Conservation (phyloP, 1,284 basidiomycete genomes). For the Ustilago bromivora region DNA sequence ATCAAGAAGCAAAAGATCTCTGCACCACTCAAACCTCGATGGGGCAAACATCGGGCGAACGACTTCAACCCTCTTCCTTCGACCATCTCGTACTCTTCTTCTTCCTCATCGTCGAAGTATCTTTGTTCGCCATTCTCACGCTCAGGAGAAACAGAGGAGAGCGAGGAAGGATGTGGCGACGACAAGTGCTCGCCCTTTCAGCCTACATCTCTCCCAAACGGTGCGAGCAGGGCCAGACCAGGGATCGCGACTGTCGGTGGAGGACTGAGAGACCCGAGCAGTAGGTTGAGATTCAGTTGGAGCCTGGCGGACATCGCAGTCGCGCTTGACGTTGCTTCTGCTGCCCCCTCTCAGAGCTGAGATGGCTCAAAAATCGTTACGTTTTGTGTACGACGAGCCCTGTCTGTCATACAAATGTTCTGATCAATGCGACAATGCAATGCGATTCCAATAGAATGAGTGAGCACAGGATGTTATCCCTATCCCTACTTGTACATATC, state of each 20-base stretch:
- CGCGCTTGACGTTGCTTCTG: constrained; percentile 10
- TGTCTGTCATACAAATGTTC: no score
- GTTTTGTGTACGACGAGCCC: no score
- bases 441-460: constrained; percentile 1
- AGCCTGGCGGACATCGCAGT: constrained; percentile 18
- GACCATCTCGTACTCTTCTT: constrained; percentile 20
- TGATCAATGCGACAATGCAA: not conserved
- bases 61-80: constrained; percentile 56
- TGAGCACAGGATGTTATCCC: not conserved
- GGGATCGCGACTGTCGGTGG: constrained; percentile 10
- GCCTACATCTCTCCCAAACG: not conserved
- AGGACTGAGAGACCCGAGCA: constrained; percentile 32
- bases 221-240: not conserved
- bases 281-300: constrained; percentile 33
- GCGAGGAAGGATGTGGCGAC: constrained; percentile 9
- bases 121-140: constrained; percentile 31
- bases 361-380: no score
- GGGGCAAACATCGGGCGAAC: constrained; percentile 62
- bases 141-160: not conserved
- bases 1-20: constrained; percentile 67
- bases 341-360: not conserved
- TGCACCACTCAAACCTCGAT: constrained; percentile 65
- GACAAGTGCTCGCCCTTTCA: constrained; percentile 11
- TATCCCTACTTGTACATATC: constrained; percentile 60
- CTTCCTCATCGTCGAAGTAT: constrained; percentile 17